Percentiles rank a stretch among this genome's conserved stretches.
Evolutionary conservation across 768 basidiomycete genomes (phyloP).

Genomic region (Rhizopogon vinicolor): DNA sequence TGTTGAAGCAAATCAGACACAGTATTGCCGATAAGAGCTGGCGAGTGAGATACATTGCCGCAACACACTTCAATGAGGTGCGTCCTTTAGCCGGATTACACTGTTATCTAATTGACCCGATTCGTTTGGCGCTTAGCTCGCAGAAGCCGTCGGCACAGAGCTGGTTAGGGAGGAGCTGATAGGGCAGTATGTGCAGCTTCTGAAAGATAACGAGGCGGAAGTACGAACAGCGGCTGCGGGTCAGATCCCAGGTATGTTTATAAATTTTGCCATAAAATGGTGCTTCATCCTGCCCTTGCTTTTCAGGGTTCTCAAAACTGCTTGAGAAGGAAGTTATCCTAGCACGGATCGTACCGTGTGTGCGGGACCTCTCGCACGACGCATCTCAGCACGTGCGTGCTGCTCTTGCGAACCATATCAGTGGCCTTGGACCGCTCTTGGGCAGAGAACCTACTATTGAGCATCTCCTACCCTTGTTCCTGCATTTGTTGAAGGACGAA

Average conservation of each 20-base stretch:
- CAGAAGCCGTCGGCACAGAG: slow-evolving; percentile 84
- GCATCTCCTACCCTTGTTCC: slow-evolving; percentile 92
- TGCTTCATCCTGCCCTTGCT: slow-evolving; percentile 7
- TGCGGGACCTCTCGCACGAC: slow-evolving; percentile 91
- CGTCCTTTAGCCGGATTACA: slow-evolving; percentile 8
- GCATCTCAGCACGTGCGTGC: slow-evolving; percentile 96
- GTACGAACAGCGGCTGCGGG: slow-evolving; percentile 94
- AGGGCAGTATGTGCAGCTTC: slow-evolving; percentile 84
- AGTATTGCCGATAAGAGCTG: slow-evolving; percentile 95
- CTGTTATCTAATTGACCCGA: neutral
- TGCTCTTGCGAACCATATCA: slow-evolving; percentile 93
- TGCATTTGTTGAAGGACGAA: slow-evolving; percentile 96
- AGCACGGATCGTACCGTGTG: slow-evolving; percentile 89
- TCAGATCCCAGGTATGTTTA: slow-evolving; percentile 83
- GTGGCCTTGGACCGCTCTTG: slow-evolving; percentile 90
- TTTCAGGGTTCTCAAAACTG: slow-evolving; percentile 85
- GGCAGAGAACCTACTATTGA: slow-evolving; percentile 94
- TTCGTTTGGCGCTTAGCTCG: slow-evolving; percentile 49
- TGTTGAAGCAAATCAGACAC: slow-evolving; percentile 82
- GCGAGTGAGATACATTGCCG: slow-evolving; percentile 98
- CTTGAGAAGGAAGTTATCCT: slow-evolving; percentile 93
- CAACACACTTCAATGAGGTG: slow-evolving; percentile 94
- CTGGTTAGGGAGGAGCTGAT: slow-evolving; percentile 93
- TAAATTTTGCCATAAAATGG: neutral
- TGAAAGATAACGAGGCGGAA: slow-evolving; percentile 99